Conservation (phyloP, 805 yeast species). For the Yarrowia sp. region DNA sequence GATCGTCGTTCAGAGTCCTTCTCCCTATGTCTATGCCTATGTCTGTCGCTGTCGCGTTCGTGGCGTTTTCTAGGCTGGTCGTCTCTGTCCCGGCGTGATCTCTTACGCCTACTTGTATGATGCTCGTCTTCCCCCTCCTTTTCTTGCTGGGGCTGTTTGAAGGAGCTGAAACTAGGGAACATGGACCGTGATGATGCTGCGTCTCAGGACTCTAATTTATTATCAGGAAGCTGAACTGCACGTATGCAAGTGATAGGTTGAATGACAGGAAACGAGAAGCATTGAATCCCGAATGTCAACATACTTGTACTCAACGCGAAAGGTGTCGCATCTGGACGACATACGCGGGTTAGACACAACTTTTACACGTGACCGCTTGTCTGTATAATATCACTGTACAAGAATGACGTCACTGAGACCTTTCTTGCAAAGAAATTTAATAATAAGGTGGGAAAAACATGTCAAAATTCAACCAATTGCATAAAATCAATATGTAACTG, state of each 20-base stretch:
- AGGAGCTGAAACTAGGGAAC: constrained; percentile 21
- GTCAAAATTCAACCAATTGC: too few species aligned
- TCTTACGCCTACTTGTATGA: neutral
- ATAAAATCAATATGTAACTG: too few species aligned
- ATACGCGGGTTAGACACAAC: neutral
- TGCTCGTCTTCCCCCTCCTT: neutral
- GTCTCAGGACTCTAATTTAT: too few species aligned
- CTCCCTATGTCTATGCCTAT: neutral
- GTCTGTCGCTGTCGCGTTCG: neutral
- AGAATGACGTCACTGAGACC: neutral
- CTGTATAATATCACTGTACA: too few species aligned
- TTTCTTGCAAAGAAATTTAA: too few species aligned
- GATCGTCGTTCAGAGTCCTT: neutral
- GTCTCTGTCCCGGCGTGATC: neutral
- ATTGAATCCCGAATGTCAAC: too few species aligned
- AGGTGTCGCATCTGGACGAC: too few species aligned
- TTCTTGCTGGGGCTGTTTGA: neutral
- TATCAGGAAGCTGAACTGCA: too few species aligned
- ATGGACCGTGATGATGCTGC: constrained; percentile 2
- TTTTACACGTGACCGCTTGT: neutral
- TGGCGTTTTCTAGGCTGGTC: neutral
- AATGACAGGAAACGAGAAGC: too few species aligned
- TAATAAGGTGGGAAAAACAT: too few species aligned
- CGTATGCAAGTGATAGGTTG: too few species aligned
- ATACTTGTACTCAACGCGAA: too few species aligned